Percentiles rank a stretch among this genome's conserved stretches.
These are phyloP conservation scores for Lichtheimia ramosa DNA, from an alignment of 371 early-diverging fungal genomes.

Conservation along the genomic window DNA sequence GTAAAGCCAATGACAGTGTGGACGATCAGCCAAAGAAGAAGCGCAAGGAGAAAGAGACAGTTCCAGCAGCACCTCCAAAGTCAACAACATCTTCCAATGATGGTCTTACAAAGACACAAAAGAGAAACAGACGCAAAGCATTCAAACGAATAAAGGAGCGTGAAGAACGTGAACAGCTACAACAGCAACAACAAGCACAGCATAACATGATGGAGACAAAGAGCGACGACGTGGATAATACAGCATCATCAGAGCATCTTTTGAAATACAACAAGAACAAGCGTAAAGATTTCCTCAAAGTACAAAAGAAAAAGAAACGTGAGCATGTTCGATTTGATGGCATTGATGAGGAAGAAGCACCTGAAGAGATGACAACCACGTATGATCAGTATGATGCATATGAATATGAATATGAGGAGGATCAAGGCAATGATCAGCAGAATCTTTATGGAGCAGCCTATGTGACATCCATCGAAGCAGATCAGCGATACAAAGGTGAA, in stretches of 20 bases:
- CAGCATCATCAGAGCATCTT: not conserved
- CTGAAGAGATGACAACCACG: too few species aligned
- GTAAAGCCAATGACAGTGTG: too few species aligned
- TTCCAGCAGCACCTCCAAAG: not conserved
- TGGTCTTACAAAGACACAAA: not conserved
- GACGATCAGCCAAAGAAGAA: slow-evolving; percentile 2
- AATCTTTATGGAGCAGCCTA: slow-evolving; percentile 1
- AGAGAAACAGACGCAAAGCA: not conserved
- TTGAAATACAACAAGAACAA: not conserved
- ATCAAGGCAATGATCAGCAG: not conserved
- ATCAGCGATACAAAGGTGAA: not conserved
- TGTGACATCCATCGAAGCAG: not conserved
- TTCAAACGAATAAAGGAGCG: not conserved
- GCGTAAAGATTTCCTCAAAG: not conserved
- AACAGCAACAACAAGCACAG: not conserved
- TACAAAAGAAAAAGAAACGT: not conserved
- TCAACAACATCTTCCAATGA: not conserved
- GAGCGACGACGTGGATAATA: too few species aligned
- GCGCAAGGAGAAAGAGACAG: not conserved
- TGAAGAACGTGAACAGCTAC: not conserved
- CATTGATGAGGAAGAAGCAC: not conserved
- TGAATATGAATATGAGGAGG: not conserved
- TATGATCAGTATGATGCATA: too few species aligned
- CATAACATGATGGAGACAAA: not conserved
- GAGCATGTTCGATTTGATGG: not conserved